Base-by-base conservation (phyloP, 306 rosid species). In the Quercus gilva region DNA sequence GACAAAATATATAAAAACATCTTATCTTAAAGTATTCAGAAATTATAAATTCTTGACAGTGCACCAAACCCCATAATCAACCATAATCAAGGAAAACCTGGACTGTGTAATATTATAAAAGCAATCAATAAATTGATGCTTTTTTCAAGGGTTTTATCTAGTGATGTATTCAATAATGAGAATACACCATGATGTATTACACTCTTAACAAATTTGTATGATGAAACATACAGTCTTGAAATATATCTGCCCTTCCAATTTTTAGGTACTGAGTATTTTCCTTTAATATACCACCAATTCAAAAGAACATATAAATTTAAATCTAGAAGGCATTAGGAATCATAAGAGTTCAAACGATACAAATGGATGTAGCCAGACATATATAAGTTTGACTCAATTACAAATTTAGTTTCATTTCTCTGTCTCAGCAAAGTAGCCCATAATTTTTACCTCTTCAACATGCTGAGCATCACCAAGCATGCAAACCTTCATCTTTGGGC, bases 381-480 rank as follows among this genome's bases (percentile, higher is more conserved):
- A 29, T 63, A 5, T 3, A 6, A 15, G 7, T 26, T 31, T n/a
- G 43, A 64, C 18, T n/a, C 45, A 6, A 31, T 8, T 28, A 64
- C 7, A 28, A 64, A 64, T 10, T 29, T 3, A 4, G 11, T 28
- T 3, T 6, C 7, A 6, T 5, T 64, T 28, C 10, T 63, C 2
- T 64, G 43, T 31, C 33, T 17, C 43, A 28, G 70, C 13, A 31
- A 64, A 15, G 52, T 35, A 12, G n/a, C 5, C 7, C 23, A 19
- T 45, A 11, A 33, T 52, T 28, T 25, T 69, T 85, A 93, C 97
- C 97, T 93, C 97, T 73, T 93, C 97, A 63, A 93, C 96, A 61
- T 93, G 97, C 61, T 88, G 94, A 41, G 97, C 97, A 85, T 93
- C 97, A 25, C 97, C 97, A 71, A 93, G 96, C 97, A 93, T 93